Base-by-base conservation (phyloP, 345 rosid genomes). In the Lepidium africanum region DNA sequence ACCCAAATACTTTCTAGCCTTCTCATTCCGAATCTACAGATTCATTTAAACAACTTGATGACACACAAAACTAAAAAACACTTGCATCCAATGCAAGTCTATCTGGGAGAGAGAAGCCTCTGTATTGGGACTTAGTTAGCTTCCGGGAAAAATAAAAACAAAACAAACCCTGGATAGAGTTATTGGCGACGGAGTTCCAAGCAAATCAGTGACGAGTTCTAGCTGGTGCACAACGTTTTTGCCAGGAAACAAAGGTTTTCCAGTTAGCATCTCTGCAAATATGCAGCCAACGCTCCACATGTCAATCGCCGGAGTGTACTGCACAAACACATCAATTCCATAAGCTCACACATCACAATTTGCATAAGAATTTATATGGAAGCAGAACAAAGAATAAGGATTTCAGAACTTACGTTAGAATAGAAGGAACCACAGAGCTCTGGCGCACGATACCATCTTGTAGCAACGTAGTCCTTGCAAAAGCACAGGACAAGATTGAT, bases 361-460 rank as follows among this genome's bases (percentile, higher is more conserved):
- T 9, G 14, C 42, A 60, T 39, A 27, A 19, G 23, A 35, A 41
- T 17, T 7, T 21, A 78, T 36, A 37, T 19, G 43, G 25, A 25
- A 65, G 25, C 25, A 0, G 23, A 45, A 60, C 13, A 19, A 60
- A 40, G 42, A 58, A 59, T n/a, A 40, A n/a, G 64, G 37, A 52
- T 4, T 7, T 12, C 52, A 73, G 25, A 11, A 63, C 74, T 72
- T 81, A 89, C 99, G 78, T 87, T 94, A 71, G 97, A 91, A 74
- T 77, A 94, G 74, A 94, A 94, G 35, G 89, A 91, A 73, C 99
- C 96, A 65, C 99, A 94, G 50, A 94, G 95, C 79, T 94, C 99
- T 38, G 99, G 97, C 73, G 99, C 99, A 76, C 97, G 96, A 64
- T 94, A 94, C 99, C 99, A 94, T 79, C 97, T 82, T 64, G 99